Evolutionary conservation across 129 eudicot genomes (phyloP).

Genomic region (Ambrosia trifida): DNA sequence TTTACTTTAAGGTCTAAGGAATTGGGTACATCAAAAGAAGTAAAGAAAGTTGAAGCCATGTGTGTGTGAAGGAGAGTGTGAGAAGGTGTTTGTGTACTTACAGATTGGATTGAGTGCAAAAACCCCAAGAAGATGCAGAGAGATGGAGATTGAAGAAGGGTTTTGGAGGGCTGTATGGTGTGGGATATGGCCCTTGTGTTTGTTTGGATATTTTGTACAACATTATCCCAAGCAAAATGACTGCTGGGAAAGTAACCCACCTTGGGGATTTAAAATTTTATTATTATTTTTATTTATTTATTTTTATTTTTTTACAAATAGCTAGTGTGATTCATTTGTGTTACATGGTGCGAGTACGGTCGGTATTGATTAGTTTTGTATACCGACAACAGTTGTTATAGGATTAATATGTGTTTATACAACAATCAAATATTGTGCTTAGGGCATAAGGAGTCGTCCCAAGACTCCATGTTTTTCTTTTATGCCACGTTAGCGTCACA

Average conservation of each 20-base stretch:
- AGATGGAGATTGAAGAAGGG: constrained; percentile 27
- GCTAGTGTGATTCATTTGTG: too few species aligned
- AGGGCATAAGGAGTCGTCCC: too few species aligned
- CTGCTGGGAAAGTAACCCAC: background rate
- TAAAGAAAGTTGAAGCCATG: constrained; percentile 55
- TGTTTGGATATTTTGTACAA: constrained; percentile 33
- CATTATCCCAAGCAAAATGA: constrained; percentile 33
- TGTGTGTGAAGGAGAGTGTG: constrained; percentile 3
- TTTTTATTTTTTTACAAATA: too few species aligned
- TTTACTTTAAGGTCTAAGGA: constrained; percentile 45
- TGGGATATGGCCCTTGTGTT: constrained; percentile 30
- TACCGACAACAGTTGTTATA: too few species aligned
- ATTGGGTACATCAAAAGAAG: constrained; percentile 42
- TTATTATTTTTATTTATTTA: too few species aligned
- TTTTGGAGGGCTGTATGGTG: constrained; percentile 1
- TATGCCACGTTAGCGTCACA: too few species aligned
- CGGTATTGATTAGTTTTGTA: too few species aligned
- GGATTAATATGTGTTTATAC: too few species aligned
- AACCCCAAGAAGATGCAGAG: constrained; percentile 29
- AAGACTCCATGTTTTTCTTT: too few species aligned
- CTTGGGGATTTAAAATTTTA: background rate
- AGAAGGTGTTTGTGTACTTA: constrained; percentile 16
- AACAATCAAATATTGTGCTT: too few species aligned
- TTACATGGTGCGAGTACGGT: too few species aligned
- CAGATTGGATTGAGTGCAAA: constrained; percentile 18